phyloP scores from a whole-genome alignment of 1,284 basidiomycete species.

The Ustilago loliicola region DNA sequence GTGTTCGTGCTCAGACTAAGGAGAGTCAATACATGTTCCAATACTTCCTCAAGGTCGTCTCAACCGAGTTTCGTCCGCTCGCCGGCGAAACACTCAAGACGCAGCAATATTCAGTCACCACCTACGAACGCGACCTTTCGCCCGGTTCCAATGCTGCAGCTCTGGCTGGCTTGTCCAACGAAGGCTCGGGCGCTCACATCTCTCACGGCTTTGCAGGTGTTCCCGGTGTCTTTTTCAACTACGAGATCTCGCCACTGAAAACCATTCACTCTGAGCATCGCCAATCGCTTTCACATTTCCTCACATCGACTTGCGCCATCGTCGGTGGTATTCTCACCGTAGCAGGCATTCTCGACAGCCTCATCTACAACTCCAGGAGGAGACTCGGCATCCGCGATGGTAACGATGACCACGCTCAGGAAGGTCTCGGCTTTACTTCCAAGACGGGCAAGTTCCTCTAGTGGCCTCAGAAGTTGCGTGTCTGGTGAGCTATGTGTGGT shows the following conservation, averaged over 20 bases:
- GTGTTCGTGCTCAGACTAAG: conserved; percentile 76
- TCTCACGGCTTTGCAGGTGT: conserved; percentile 83
- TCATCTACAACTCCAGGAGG: conserved; percentile 77
- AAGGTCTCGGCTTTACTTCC: conserved; percentile 58
- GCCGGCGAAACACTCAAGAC: conserved; percentile 75
- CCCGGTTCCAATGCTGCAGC: conserved; percentile 38
- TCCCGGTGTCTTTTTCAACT: conserved; percentile 74
- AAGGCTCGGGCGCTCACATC: conserved; percentile 72
- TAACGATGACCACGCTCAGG: conserved; percentile 34
- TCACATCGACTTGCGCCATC: conserved; percentile 87
- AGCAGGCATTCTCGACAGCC: conserved; percentile 88
- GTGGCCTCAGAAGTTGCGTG: neutral
- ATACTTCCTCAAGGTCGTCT: conserved; percentile 87
- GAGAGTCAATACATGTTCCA: conserved; percentile 72
- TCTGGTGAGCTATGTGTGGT: too few relatives aligned
- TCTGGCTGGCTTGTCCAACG: conserved; percentile 37
- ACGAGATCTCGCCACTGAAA: conserved; percentile 77
- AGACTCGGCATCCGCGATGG: conserved; percentile 55
- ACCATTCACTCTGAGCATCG: conserved; percentile 73
- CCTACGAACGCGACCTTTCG: conserved; percentile 87
- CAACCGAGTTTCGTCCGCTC: conserved; percentile 61
- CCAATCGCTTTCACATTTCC: conserved; percentile 95
- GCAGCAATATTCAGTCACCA: conserved; percentile 93
- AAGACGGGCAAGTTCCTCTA: conserved; percentile 60
- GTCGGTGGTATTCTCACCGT: conserved; percentile 96